Base-by-base conservation (phyloP, 345 rosid genomes). In the Tarenaya hassleriana region DNA sequence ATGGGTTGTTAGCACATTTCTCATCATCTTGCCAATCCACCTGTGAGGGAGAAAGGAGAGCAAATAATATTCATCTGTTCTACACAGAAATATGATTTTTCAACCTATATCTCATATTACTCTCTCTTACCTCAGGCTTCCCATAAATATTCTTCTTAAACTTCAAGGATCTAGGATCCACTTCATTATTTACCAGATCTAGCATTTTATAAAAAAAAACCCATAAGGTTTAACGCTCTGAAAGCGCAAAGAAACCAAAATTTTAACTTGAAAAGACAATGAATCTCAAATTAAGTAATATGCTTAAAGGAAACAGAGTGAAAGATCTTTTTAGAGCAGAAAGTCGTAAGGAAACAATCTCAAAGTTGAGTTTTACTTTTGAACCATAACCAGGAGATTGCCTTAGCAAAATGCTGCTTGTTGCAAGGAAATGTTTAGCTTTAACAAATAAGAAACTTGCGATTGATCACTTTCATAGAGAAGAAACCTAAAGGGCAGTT, bases 81-180 rank as follows among this genome's bases (percentile, higher is more conserved):
- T 4, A 50, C 1, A 18, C 4, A 6, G 17, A 18, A 29, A 41
- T 17, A 10, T n/a, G 12, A 42, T 42, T 52, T 39, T 14, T n/a
- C n/a, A 38, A 19, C 37, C 37, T 39, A 66, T n/a, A 21, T 29
- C 38, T 33, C 16, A 59, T 11, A 52, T 41, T 27, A 46, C n/a
- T 19, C 55, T 60, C 73, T 68, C 18, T n/a, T n/a, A 92, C 98
- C 95, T 92, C 91, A 56, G 98, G 98, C 65, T 92, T 92, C 63
- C 98, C 98, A 64, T 83, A 73, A 50, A 61, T 54, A 50, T 83
- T 92, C 76, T 75, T 88, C 68, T 63, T 69, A 66, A 92, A 92
- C 72, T 73, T 73, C 73, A 92, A 71, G 55, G 78, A 71, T 29
- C 70, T 55, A 38, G 97, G 91, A 79, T 80, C 55, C 4, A 58